These are phyloP conservation scores for Pulveroboletus sp. DNA, from an alignment of 768 basidiomycete species.

Conservation along the genomic window DNA sequence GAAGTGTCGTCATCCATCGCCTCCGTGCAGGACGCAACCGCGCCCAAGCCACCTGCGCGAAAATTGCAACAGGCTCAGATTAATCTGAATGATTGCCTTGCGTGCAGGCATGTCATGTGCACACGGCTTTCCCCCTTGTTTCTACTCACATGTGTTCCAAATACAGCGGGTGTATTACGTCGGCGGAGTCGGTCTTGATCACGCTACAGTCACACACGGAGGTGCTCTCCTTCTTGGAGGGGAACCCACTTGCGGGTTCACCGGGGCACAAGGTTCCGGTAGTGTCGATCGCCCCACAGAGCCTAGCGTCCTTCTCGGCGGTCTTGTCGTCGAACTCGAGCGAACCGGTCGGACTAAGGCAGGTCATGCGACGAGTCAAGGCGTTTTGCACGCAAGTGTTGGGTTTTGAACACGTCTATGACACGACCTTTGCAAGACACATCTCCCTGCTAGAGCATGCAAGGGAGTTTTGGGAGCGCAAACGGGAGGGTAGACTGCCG, in stretches of 20 bases:
- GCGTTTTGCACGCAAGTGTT: slow-evolving; percentile 66
- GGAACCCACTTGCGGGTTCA: slow-evolving; percentile 45
- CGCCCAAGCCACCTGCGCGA: slow-evolving; percentile 32
- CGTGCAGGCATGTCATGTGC: slow-evolving; percentile 75
- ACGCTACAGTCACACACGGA: slow-evolving; percentile 94
- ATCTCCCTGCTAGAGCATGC: slow-evolving; percentile 79
- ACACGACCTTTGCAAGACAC: slow-evolving; percentile 94
- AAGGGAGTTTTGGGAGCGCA: slow-evolving; percentile 77
- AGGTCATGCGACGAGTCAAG: slow-evolving; percentile 67
- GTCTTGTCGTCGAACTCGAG: slow-evolving; percentile 47
- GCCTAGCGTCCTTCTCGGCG: slow-evolving; percentile 77
- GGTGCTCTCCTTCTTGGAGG: slow-evolving; percentile 74
- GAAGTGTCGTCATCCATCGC: slow-evolving; percentile 61
- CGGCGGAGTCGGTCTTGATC: slow-evolving; percentile 95
- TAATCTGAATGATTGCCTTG: slow-evolving; percentile 94
- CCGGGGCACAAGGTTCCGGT: slow-evolving; percentile 56
- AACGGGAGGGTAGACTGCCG: slow-evolving; percentile 51
- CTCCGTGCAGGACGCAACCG: slow-evolving; percentile 11
- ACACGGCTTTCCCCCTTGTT: not conserved
- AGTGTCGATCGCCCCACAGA: slow-evolving; percentile 88
- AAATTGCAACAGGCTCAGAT: slow-evolving; percentile 94
- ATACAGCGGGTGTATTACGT: slow-evolving; percentile 92
- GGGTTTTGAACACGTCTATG: slow-evolving; percentile 82
- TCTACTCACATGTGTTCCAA: slow-evolving; percentile 11
- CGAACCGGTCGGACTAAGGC: slow-evolving; percentile 45